phyloP scores from a whole-genome alignment of 805 yeast genomes.

The Helenozyma baotianmanensis region DNA sequence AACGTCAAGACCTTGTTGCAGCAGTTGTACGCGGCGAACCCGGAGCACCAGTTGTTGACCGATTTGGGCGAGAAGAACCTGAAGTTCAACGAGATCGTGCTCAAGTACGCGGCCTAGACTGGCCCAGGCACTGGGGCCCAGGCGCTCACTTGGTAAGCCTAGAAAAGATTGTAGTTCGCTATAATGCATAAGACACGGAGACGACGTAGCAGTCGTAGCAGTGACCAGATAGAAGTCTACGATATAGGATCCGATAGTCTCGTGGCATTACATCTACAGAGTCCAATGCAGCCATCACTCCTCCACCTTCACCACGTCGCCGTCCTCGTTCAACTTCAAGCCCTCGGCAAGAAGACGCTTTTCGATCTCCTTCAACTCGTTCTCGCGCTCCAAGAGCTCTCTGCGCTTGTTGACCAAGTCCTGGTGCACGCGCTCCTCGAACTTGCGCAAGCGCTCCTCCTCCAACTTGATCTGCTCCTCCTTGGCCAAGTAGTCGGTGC shows the following conservation, averaged over 20 bases:
- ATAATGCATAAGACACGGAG: too few species aligned
- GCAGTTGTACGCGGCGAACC: conserved; percentile 43
- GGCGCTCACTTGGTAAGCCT: too few species aligned
- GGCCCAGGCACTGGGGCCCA: too few species aligned
- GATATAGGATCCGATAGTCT: too few species aligned
- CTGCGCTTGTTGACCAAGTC: conserved; percentile 76
- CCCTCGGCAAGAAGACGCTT: conserved; percentile 61
- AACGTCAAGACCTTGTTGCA: conserved; percentile 46
- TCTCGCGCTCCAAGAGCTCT: conserved; percentile 79
- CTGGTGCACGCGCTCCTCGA: conserved; percentile 85
- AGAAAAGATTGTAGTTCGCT: too few species aligned
- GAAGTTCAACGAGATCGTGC: conserved; percentile 65
- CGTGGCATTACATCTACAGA: too few species aligned
- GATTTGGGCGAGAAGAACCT: conserved; percentile 60
- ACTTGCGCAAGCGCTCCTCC: conserved; percentile 81
- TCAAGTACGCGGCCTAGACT: conserved; percentile 41
- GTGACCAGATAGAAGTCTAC: too few species aligned
- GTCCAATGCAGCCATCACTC: too few species aligned
- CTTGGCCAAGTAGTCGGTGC: conserved; percentile 45
- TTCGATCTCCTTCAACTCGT: conserved; percentile 78
- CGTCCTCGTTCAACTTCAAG: conserved; percentile 30
- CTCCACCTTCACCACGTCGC: conserved; percentile 15
- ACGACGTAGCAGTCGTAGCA: too few species aligned
- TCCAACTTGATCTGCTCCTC: conserved; percentile 88
- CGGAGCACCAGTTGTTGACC: conserved; percentile 52